A percentile compares a stretch with the other conserved stretches of the same genome.
Conservation (phyloP, 2,329 filamentous ascomycete genomes). For the Diaporthe eres region DNA sequence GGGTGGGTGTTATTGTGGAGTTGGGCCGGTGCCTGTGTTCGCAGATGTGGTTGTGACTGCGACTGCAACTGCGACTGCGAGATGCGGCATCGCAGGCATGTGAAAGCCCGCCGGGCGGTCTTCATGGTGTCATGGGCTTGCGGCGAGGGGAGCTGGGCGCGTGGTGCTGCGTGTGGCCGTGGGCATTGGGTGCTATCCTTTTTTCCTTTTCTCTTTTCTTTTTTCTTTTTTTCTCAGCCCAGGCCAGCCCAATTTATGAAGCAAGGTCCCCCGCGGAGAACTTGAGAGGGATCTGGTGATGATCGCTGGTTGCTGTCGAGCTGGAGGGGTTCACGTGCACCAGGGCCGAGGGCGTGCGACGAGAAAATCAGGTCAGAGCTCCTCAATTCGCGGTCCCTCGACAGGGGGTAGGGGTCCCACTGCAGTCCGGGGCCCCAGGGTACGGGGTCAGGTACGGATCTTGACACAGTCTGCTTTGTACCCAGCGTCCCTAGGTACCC, state of each 20-base stretch:
- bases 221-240: not conserved
- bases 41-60: not conserved
- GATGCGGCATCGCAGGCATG: conserved; percentile 40
- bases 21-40: not conserved
- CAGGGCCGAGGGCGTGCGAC: not conserved
- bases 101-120: conserved; percentile 39
- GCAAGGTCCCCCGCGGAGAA: not conserved
- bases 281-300: conserved; percentile 9
- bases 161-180: not conserved
- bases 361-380: conserved; percentile 32
- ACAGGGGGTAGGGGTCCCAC: conserved; percentile 15
- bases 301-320: not conserved
- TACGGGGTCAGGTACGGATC: not conserved
- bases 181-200: not conserved
- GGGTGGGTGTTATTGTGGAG: not conserved
- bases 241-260: not conserved
- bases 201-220: not conserved
- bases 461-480: not conserved
- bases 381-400: not conserved
- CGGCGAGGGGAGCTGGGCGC: not conserved
- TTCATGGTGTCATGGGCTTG: conserved; percentile 39
- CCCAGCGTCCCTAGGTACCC: not conserved
- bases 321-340: conserved; percentile 13
- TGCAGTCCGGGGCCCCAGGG: conserved; percentile 28
- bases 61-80: conserved; percentile 1